Evolutionary conservation across 768 basidiomycete genomes (phyloP), one percentile per base, ranked within the genome.

Genomic region (Rhodotorula paludigena): DNA sequence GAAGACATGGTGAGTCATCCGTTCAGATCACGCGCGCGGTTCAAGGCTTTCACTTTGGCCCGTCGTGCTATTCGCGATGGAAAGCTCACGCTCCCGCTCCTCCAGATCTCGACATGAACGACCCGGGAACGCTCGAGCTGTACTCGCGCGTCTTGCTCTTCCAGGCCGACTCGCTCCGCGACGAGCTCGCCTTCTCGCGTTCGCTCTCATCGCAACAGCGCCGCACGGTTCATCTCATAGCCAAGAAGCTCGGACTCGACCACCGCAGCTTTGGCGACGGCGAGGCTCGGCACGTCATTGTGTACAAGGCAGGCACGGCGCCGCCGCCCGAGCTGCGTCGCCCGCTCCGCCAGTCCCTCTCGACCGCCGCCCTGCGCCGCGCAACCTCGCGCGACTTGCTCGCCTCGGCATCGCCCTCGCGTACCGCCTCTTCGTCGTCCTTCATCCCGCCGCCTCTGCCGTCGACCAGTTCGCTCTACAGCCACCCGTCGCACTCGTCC

Each of bases 91-190:
- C 21, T 14, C 30, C 20, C 39, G 10, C 49, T 8, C 30, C n/a
- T 18, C n/a, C 80, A 64, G 92, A 96, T 79, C 83, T 99, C 64
- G 94, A 99, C 78, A 82, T 98, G 74, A 98, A 98, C 75, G 96
- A 99, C 78, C 88, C 94, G 7, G 86, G 88, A 35, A 94, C 92
- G 15, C 81, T 99, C 73, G 94, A 98, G 79, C 96, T 99, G 73
- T 98, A 98, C 78, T 97, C 96, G 56, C 85, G 92, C 73, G 89
- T 97, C 71, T 81, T 98, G 45, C 82, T 98, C 45, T 99, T 99
- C 86, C 97, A 94, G 81, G 92, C 96, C 74, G 93, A 98, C 78
- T 86, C 84, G 74, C 92, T 98, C 90, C 84, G 94, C 42, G 93
- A 98, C 75, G 93, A 98, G 78, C 85, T 98, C 61, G 92, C 93